Evolutionary conservation across 2,329 filamentous ascomycete genomes (phyloP).

Genomic region (Penicillium brevicompactum): DNA sequence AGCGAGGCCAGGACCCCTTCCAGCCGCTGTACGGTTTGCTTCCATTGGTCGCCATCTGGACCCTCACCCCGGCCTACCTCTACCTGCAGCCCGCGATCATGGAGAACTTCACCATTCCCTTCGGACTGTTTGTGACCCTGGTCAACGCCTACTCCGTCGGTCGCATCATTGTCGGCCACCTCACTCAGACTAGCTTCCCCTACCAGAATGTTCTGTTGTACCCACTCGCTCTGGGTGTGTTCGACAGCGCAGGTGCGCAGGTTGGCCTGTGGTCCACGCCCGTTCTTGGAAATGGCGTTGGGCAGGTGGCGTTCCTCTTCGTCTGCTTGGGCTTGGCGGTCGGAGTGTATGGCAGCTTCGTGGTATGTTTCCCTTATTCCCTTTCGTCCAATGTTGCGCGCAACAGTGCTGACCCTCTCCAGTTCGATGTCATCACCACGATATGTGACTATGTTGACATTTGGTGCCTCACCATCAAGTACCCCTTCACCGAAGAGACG

Average conservation of each 20-base stretch:
- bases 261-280: constrained; percentile 68
- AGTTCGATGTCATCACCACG: constrained; percentile 89
- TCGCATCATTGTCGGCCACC: constrained; percentile 91
- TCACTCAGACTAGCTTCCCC: constrained; percentile 85
- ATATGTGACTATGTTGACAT: constrained; percentile 99
- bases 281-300: constrained; percentile 72
- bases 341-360: constrained; percentile 96
- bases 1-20: constrained; percentile 69
- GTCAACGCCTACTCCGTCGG: constrained; percentile 95
- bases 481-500: constrained; percentile 57
- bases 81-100: constrained; percentile 83
- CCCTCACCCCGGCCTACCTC: constrained; percentile 75
- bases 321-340: constrained; percentile 79
- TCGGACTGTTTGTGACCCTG: constrained; percentile 83
- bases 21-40: constrained; percentile 74
- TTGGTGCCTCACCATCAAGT: constrained; percentile 97
- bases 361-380: constrained; percentile 53
- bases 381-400: background rate
- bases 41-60: constrained; percentile 80
- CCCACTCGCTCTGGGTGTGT: constrained; percentile 74
- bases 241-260: constrained; percentile 76
- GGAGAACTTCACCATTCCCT: constrained; percentile 81
- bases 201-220: constrained; percentile 84
- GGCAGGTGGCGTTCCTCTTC: constrained; percentile 91
- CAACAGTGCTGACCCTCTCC: background rate